Percentiles rank a stretch among this genome's conserved stretches.
Conservation (phyloP, 495 filamentous ascomycete genomes). For the Penicillium ucsense region DNA sequence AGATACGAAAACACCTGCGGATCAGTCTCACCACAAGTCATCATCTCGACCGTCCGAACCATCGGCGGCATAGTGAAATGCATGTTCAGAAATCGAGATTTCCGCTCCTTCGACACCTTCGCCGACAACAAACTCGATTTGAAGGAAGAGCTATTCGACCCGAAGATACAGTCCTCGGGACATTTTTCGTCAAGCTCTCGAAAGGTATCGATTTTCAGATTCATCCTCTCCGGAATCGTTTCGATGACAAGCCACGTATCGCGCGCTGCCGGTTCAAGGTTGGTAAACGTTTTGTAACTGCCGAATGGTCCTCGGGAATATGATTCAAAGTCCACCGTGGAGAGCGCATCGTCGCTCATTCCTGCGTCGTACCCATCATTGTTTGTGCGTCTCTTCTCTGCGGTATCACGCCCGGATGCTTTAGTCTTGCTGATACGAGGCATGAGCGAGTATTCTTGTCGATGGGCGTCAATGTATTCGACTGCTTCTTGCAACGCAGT, state of each 20-base stretch:
- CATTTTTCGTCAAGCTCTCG: slow-evolving; percentile 32
- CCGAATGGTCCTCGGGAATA: slow-evolving; percentile 10
- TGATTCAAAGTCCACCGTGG: slow-evolving; percentile 4
- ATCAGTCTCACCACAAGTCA: slow-evolving; percentile 44
- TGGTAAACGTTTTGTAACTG: slow-evolving; percentile 12
- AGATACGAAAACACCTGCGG: slow-evolving; percentile 34
- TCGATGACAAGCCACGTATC: slow-evolving; percentile 40
- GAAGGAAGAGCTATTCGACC: slow-evolving; percentile 29
- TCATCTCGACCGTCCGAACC: slow-evolving; percentile 42
- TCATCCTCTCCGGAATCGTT: slow-evolving; percentile 41
- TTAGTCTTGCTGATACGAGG: slow-evolving; percentile 17
- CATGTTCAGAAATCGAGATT: slow-evolving; percentile 29
- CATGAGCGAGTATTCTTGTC: slow-evolving; percentile 19
- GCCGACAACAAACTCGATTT: slow-evolving; percentile 21
- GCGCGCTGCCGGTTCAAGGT: slow-evolving; percentile 13
- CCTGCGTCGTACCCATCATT: background rate
- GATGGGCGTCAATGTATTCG: slow-evolving; percentile 27
- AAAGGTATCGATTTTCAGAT: slow-evolving; percentile 37
- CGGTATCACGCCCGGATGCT: slow-evolving; percentile 7
- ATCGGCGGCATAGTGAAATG: slow-evolving; percentile 47
- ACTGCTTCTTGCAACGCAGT: slow-evolving; percentile 18
- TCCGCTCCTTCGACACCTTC: slow-evolving; percentile 6
- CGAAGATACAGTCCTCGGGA: slow-evolving; percentile 37
- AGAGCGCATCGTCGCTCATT: background rate
- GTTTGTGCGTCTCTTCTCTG: background rate